Evolutionary conservation across 768 basidiomycete genomes (phyloP), one percentile per base, ranked within the genome.

Genomic region (Lactarius vividus): DNA sequence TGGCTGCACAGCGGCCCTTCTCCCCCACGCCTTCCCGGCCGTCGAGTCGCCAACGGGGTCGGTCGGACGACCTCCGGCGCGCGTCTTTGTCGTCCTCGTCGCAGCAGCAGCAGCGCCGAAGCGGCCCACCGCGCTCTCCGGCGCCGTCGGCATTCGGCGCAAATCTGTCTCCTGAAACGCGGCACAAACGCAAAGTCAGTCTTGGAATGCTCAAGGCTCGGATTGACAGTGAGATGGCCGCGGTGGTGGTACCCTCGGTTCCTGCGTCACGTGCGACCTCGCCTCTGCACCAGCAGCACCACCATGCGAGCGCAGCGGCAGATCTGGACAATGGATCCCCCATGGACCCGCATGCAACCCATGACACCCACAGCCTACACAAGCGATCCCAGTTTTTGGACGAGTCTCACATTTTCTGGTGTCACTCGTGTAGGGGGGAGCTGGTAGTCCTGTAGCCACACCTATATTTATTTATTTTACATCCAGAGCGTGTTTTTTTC

Each of bases 371-470:
- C 31, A 11, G 35, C 49, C 53, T 62, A 40, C 61, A 57, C 39
- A 71, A 69, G 64, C 85, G 88, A 59, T 82, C 89, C 3, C 91
- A 92, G 72, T 94, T 93, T 73, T 78, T 93, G 78, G 92, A 94
- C 71, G 92, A 94, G 70, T 86, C 91, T 31, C 92, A 94, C 73
- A 85, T 94, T 20, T 94, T 94, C 77, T 94, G 92, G 91, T 94
- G 92, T 77, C 83, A 86, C 72, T 85, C 89, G 23, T 94, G 92
- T 80, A 80, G 78, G 57, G 92, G 92, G 56, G 92, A 94, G 75
- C 77, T 94, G 46, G 89, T 94, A 46, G 86, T 94, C 67, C 77
- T 94, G 65, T 91, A 76, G 70, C 35, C 8, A n/a, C 40, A 11
- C 31, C 59, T 28, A 23, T 13, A 52, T 52, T 52, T 26, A 10